Evolutionary conservation across 768 basidiomycete species (phyloP), one percentile per base, ranked within the genome.

Genomic region (Kwoniella heveanensis): DNA sequence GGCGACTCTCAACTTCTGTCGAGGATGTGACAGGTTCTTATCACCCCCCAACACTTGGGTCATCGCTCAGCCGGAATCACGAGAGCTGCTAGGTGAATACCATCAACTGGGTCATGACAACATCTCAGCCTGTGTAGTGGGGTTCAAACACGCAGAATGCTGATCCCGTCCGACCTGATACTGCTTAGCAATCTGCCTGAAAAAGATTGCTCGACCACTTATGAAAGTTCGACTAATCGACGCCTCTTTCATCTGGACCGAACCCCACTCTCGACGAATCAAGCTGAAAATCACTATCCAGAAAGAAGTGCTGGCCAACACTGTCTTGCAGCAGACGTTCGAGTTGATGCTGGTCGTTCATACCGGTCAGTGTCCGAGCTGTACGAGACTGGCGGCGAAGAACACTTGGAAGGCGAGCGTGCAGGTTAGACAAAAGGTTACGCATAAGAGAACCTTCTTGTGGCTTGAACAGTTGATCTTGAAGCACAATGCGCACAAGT

Each of bases 231-330:
- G 95, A 53, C 82, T 99, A 47, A 94, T 96, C n/a, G 95, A 98
- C 66, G 96, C 96, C 1, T 91, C 92, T 67, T 98, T 98, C 80
- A 92, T 98, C 74, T 99, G 96, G 96, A 99, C 96, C 22, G 96
- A 99, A 77, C 96, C 96, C 2, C 95, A 99, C 81, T 93, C 91
- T 39, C 93, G 94, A 76, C 86, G 96, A 37, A 79, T 98, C 66
- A 86, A 92, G 51, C 87, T 99, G 59, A 95, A 95, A 57, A 82
- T 99, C 72, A 96, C 95, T 0, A 93, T 99, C 66, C 96, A 99
- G 82, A 99, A 99, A 83, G 96, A 98, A 85, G 93, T 95, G 54
- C 85, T 99, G 69, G 90, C 92, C 0, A 89, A 90, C 46, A 99
- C 96, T 0, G 90, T 99, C 77, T 84, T 98, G 47, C 96, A 98